These are phyloP conservation scores for Xylaria sp. DNA, from an alignment of 2,329 filamentous ascomycete genomes.

Conservation along the genomic window DNA sequence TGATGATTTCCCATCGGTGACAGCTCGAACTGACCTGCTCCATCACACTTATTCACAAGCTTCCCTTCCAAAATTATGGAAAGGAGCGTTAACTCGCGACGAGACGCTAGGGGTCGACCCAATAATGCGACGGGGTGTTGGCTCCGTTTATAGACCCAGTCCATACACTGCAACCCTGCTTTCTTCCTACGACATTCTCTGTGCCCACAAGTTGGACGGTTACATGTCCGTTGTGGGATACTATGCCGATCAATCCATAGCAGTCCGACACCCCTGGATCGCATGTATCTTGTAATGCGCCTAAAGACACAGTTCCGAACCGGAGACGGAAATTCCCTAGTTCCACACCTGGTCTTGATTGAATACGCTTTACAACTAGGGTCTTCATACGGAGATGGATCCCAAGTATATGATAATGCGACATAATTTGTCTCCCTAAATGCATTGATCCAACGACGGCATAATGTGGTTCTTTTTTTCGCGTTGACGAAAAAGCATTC, in stretches of 20 bases:
- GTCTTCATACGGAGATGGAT: neutral
- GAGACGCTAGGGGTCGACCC: neutral
- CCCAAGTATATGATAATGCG: conserved; percentile 14
- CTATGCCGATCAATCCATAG: conserved; percentile 13
- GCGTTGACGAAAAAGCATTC: neutral
- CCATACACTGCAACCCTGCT: conserved; percentile 1
- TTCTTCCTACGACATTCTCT: neutral
- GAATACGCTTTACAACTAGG: neutral
- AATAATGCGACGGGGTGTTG: conserved; percentile 9
- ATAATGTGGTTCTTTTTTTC: neutral
- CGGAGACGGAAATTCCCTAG: neutral
- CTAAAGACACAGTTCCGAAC: conserved; percentile 6
- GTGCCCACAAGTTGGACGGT: neutral
- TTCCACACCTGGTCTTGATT: neutral
- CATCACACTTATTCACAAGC: too few relatives aligned
- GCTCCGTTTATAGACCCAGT: conserved; percentile 4
- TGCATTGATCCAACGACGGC: neutral
- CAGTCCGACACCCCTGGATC: neutral
- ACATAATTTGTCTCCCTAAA: neutral
- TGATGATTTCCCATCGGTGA: too few relatives aligned
- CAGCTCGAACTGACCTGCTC: too few relatives aligned
- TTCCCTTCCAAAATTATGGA: too few relatives aligned
- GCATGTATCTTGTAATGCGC: conserved; percentile 2
- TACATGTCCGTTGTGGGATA: neutral
- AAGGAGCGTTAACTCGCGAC: conserved; percentile 1